These are phyloP conservation scores for Aphanocladium album DNA, from an alignment of 2,329 filamentous ascomycete genomes.

Conservation along the genomic window DNA sequence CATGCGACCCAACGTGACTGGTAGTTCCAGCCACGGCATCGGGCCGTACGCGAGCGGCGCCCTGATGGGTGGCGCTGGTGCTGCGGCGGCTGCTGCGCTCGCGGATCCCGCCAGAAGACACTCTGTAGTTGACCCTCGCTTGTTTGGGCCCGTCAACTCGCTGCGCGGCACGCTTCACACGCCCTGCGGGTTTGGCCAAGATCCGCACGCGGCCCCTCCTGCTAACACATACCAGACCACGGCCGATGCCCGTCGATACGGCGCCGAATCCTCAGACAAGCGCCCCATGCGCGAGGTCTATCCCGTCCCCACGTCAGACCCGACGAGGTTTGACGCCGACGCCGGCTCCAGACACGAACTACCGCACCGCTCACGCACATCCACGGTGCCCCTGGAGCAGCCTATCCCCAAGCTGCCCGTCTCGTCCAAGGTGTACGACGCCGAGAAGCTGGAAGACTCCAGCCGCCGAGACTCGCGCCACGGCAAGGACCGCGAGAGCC, in stretches of 20 bases:
- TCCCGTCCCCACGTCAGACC: constrained; percentile 62
- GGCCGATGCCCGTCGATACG: constrained; percentile 21
- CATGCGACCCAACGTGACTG: constrained; percentile 17
- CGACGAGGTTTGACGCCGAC: constrained; percentile 54
- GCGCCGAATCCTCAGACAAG: constrained; percentile 16
- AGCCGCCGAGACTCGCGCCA: constrained; percentile 29
- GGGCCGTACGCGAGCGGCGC: constrained; percentile 25
- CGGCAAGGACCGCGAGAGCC: background rate
- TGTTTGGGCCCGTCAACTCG: constrained; percentile 59
- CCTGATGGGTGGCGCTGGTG: constrained; percentile 27
- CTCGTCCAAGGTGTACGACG: constrained; percentile 61
- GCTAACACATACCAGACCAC: constrained; percentile 22
- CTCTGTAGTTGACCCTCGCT: constrained; percentile 51
- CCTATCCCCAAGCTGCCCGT: constrained; percentile 75
- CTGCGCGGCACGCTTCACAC: constrained; percentile 49
- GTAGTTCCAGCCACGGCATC: constrained; percentile 17
- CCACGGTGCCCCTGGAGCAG: constrained; percentile 70
- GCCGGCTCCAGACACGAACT: constrained; percentile 34
- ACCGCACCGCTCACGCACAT: constrained; percentile 44
- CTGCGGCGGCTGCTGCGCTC: constrained; percentile 23
- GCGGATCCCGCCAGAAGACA: constrained; percentile 33
- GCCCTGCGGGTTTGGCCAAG: constrained; percentile 49
- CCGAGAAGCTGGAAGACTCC: constrained; percentile 35
- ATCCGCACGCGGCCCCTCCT: constrained; percentile 26
- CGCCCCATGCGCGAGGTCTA: constrained; percentile 57